phyloP scores from a whole-genome alignment of 2,329 filamentous ascomycete genomes.

The Pestalotiopsis sp. region DNA sequence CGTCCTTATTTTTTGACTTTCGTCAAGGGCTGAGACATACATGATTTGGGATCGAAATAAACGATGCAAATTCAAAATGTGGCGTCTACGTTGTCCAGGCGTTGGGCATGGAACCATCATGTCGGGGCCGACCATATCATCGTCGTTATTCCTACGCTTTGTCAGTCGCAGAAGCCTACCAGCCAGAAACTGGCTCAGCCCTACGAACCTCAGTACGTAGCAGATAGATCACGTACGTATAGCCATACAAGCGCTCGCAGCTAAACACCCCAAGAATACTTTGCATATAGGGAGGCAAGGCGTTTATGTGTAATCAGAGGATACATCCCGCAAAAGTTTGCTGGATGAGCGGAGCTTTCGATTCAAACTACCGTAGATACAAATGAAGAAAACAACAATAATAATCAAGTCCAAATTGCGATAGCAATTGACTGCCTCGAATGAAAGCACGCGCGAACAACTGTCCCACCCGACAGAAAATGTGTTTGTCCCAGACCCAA shows the following conservation, averaged over 20 bases:
- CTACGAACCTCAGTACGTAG: not conserved
- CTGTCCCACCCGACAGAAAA: not conserved
- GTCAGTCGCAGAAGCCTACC: too few relatives aligned
- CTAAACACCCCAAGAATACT: too few relatives aligned
- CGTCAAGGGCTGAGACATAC: not conserved
- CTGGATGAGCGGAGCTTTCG: not conserved
- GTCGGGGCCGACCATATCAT: not conserved
- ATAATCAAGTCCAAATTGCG: not conserved
- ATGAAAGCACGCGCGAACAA: not conserved
- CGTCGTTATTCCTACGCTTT: not conserved
- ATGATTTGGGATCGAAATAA: not conserved
- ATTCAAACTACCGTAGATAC: not conserved
- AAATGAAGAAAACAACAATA: not conserved
- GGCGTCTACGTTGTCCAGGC: not conserved
- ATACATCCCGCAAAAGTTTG: not conserved
- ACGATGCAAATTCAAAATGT: not conserved
- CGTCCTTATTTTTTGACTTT: not conserved
- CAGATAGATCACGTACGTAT: not conserved
- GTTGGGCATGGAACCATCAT: not conserved
- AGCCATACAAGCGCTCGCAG: not conserved
- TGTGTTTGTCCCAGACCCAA: conserved; percentile 4
- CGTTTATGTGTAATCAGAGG: not conserved
- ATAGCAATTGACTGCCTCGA: not conserved
- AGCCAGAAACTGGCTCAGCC: not conserved
- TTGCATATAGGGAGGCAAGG: not conserved